Evolutionary conservation across 2,329 filamentous ascomycete genomes (phyloP).

Genomic region (Xylariaceae sp.): DNA sequence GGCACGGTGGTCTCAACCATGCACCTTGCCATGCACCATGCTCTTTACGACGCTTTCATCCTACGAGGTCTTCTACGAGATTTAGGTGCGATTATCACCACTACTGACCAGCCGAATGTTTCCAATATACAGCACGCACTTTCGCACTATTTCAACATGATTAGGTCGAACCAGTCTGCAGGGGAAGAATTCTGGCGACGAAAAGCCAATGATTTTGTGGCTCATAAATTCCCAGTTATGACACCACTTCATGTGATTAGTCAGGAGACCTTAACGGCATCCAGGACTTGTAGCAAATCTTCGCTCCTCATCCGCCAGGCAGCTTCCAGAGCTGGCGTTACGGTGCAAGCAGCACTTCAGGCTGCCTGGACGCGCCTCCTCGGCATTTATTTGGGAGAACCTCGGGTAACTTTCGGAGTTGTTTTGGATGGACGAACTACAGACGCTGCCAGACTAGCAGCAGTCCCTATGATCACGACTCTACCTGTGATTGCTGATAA

Average conservation of each 20-base stretch:
- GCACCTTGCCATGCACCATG: constrained; percentile 71
- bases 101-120: constrained; percentile 12
- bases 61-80: constrained; percentile 68
- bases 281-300: constrained; percentile 46
- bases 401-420: constrained; percentile 75
- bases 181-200: constrained; percentile 67
- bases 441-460: constrained; percentile 61
- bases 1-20: constrained; percentile 36
- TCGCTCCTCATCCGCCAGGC: constrained; percentile 57
- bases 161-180: constrained; percentile 31
- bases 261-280: constrained; percentile 43
- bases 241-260: constrained; percentile 62
- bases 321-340: constrained; percentile 66
- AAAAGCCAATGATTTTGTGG: constrained; percentile 56
- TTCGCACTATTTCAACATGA: constrained; percentile 48
- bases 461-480: constrained; percentile 83
- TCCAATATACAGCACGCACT: constrained; percentile 45
- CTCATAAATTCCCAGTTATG: constrained; percentile 78
- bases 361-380: constrained; percentile 80
- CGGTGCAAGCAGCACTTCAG: constrained; percentile 77
- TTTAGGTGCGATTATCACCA: constrained; percentile 48
- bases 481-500: constrained; percentile 72
- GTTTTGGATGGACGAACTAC: constrained; percentile 77
- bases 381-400: constrained; percentile 77
- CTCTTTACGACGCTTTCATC: constrained; percentile 83